These are phyloP conservation scores for Fusarium scirpi DNA, from an alignment of 2,329 filamentous ascomycete species.

Conservation along the genomic window DNA sequence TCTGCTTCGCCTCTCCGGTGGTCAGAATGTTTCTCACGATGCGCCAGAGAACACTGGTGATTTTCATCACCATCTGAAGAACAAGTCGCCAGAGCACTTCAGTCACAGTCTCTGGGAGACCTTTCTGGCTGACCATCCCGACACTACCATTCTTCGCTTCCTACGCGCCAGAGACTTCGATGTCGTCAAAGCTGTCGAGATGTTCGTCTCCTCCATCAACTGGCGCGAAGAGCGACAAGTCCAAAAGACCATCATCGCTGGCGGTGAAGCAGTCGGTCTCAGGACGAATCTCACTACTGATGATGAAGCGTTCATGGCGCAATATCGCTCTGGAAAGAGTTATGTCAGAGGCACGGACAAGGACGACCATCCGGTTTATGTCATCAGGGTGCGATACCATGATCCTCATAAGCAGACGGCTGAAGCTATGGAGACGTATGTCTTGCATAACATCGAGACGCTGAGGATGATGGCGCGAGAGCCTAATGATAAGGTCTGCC, in stretches of 20 bases:
- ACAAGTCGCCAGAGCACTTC: slow-evolving; percentile 30
- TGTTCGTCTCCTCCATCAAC: slow-evolving; percentile 54
- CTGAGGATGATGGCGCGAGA: slow-evolving; percentile 46
- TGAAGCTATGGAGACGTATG: slow-evolving; percentile 53
- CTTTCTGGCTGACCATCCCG: slow-evolving; percentile 51
- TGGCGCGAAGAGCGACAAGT: slow-evolving; percentile 54
- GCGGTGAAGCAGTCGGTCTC: slow-evolving; percentile 51
- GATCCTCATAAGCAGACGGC: slow-evolving; percentile 49
- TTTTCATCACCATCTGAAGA: slow-evolving; percentile 10
- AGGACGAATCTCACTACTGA: slow-evolving; percentile 39
- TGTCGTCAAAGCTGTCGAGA: slow-evolving; percentile 54
- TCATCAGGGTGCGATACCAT: slow-evolving; percentile 49
- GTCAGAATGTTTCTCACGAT: slow-evolving; percentile 3
- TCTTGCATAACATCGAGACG: slow-evolving; percentile 57
- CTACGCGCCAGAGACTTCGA: slow-evolving; percentile 57
- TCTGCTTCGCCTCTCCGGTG: slow-evolving; percentile 27
- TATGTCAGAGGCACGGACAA: slow-evolving; percentile 54
- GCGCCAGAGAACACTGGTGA: slow-evolving; percentile 5
- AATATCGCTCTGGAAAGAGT: slow-evolving; percentile 55
- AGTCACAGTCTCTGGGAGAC: slow-evolving; percentile 26
- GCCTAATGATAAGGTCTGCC: slow-evolving; percentile 37
- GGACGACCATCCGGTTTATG: slow-evolving; percentile 52
- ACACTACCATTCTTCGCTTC: slow-evolving; percentile 55
- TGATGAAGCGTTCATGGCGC: slow-evolving; percentile 53
- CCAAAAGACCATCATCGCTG: slow-evolving; percentile 49